phyloP scores from a whole-genome alignment of 1,139 yeast genomes.

The Geotrichum bryndzae region DNA sequence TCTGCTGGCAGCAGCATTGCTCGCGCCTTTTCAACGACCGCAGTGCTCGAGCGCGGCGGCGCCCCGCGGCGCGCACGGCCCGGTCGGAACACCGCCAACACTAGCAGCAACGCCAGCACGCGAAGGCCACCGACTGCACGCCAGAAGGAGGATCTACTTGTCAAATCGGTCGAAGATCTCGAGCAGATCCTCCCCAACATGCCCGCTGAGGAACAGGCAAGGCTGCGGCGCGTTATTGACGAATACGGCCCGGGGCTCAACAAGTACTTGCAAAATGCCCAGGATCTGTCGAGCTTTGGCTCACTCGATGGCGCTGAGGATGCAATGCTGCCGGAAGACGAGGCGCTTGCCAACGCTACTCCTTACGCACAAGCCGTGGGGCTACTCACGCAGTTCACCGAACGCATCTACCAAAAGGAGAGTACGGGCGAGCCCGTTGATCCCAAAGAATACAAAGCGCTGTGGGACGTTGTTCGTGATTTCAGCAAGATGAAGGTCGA shows the following conservation, averaged over 20 bases:
- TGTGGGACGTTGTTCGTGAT: slow-evolving; percentile 15
- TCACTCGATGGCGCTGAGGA: slow-evolving; percentile 2
- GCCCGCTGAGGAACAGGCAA: slow-evolving; percentile 13
- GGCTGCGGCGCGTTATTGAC: slow-evolving; percentile 6
- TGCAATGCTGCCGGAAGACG: neutral
- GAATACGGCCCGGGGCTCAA: slow-evolving; percentile 14
- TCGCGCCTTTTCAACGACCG: neutral
- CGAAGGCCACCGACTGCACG: neutral
- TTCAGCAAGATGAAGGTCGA: slow-evolving; percentile 9
- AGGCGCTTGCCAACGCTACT: neutral
- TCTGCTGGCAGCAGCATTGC: neutral
- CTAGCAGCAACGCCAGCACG: neutral
- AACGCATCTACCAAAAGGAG: slow-evolving; percentile 8
- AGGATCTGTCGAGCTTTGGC: slow-evolving; percentile 10
- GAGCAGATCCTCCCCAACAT: slow-evolving; percentile 12
- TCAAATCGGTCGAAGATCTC: slow-evolving; percentile 8
- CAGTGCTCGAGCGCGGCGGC: neutral
- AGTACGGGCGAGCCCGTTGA: slow-evolving; percentile 1
- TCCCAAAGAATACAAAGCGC: neutral
- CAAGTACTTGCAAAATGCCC: slow-evolving; percentile 5
- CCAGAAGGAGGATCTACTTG: neutral
- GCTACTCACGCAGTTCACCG: slow-evolving; percentile 9
- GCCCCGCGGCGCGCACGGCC: neutral
- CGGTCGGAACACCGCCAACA: neutral
- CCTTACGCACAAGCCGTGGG: neutral